Evolutionary conservation across 2,329 filamentous ascomycete genomes (phyloP).

Genomic region (Clonostachys rhizophaga): DNA sequence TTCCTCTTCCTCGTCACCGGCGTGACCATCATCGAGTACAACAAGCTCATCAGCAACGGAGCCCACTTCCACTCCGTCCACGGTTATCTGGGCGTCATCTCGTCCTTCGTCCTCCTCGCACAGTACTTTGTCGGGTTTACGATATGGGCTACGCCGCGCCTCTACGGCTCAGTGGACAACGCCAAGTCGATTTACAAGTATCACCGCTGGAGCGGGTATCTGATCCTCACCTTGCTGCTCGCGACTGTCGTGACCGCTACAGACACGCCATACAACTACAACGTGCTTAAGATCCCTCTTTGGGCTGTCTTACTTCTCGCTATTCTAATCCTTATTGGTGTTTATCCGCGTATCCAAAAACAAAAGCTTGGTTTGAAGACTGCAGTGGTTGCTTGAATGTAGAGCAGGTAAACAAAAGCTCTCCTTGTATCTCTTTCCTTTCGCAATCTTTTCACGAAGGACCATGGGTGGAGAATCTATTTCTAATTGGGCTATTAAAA

Average conservation of each 20-base stretch:
- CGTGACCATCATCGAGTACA: slow-evolving; percentile 71
- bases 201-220: slow-evolving; percentile 75
- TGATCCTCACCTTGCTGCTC: slow-evolving; percentile 64
- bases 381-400: neutral
- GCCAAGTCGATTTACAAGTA: slow-evolving; percentile 89
- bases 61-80: slow-evolving; percentile 78
- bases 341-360: slow-evolving; percentile 75
- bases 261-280: slow-evolving; percentile 68
- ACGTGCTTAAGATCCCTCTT: slow-evolving; percentile 64
- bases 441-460: too few species aligned
- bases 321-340: slow-evolving; percentile 63
- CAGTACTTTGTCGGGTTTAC: slow-evolving; percentile 80
- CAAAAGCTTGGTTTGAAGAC: slow-evolving; percentile 63
- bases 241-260: slow-evolving; percentile 72
- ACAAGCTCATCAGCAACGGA: slow-evolving; percentile 68
- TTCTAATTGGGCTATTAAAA: too few species aligned
- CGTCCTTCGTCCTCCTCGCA: slow-evolving; percentile 62
- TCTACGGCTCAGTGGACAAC: slow-evolving; percentile 75
- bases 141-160: slow-evolving; percentile 68
- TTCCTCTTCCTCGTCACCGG: slow-evolving; percentile 59
- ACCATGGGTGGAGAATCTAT: too few species aligned
- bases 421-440: too few species aligned
- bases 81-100: slow-evolving; percentile 75
- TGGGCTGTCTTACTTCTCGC: slow-evolving; percentile 70
- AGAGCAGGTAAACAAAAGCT: too few species aligned